Base-by-base conservation (phyloP, 1,284 basidiomycete species). In the Naganishia liquefaciens region DNA sequence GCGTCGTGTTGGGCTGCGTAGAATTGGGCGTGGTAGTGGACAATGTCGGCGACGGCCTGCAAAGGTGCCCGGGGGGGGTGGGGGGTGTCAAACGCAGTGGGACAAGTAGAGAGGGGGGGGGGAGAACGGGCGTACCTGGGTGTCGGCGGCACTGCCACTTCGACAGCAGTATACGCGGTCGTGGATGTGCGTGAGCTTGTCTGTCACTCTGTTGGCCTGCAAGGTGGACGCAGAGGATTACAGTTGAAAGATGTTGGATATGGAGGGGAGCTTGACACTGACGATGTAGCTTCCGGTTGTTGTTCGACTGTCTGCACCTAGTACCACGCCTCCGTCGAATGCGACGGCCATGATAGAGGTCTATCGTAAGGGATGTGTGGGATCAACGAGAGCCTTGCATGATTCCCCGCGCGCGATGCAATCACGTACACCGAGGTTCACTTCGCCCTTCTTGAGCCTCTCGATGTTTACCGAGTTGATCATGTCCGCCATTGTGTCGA, bases 311-410 rank as follows among this genome's bases (percentile, higher is more conserved):
- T 99, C 95, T 71, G 95, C 95, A 43, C 96, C 96, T 68, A 99
- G 87, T 70, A 99, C 88, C 64, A 99, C 95, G 55, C 95, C 95
- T 46, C 87, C 87, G 49, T 93, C 85, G 82, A 98, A 99, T 71
- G 93, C 91, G 70, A 99, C 95, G 61, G 95, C 95, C 96, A 99
- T 99, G 80, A 99, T 99, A 54, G 95, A 98, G 63, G 95, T 99
- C 90, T 94, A 74, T 15, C 33, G 33, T 37, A 68, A 66, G 58
- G 28, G 30, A n/a, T 6, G 33, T 17, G 1, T n/a, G n/a, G 9
- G 25, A 33, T 21, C 23, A 30, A 50, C 19, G 25, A 25, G 5
- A 49, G 33, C 30, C 25, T 13, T 42, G 2, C 27, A 13, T 5
- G 23, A 9, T 23, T 6, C 7, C 37, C 6, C 7, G n/a, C n/a